Conservation (phyloP, 176 grass and related monocot genomes). For the Zizania latifolia region DNA sequence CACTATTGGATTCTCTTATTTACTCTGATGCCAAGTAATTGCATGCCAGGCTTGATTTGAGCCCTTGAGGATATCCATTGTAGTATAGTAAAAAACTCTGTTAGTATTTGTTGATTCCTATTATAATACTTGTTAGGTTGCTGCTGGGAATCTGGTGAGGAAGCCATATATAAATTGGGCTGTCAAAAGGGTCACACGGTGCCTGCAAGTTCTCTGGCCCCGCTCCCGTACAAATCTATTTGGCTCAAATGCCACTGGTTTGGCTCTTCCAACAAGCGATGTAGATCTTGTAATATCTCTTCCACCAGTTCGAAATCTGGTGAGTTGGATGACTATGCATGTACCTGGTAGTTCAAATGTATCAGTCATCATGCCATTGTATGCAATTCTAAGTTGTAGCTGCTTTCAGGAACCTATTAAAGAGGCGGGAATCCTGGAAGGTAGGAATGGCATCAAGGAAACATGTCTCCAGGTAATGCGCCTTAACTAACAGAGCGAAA, state of each 20-base stretch:
- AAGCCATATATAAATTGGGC: slow-evolving; percentile 90
- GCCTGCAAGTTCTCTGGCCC: slow-evolving; percentile 90
- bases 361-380: slow-evolving; percentile 11
- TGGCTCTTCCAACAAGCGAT: slow-evolving; percentile 93
- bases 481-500: neutral
- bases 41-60: neutral
- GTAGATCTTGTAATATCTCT: slow-evolving; percentile 96
- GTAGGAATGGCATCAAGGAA: slow-evolving; percentile 97
- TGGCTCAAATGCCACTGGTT: slow-evolving; percentile 92
- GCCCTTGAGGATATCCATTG: neutral
- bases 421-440: slow-evolving; percentile 99
- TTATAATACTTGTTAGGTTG: slow-evolving; percentile 54
- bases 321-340: slow-evolving; percentile 38
- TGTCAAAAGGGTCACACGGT: slow-evolving; percentile 86
- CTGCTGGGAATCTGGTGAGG: slow-evolving; percentile 71
- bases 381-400: slow-evolving; percentile 15
- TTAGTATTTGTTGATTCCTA: slow-evolving; percentile 22
- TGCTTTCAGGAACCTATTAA: slow-evolving; percentile 94
- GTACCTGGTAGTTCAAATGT: slow-evolving; percentile 31
- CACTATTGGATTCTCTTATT: neutral
- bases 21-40: slow-evolving; percentile 10
- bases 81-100: neutral
- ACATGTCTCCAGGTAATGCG: slow-evolving; percentile 88
- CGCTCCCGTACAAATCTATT: slow-evolving; percentile 91
- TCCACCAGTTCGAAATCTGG: slow-evolving; percentile 90